Evolutionary conservation across 75 land plant species (phyloP).

Genomic region (Pinus albicaulis): DNA sequence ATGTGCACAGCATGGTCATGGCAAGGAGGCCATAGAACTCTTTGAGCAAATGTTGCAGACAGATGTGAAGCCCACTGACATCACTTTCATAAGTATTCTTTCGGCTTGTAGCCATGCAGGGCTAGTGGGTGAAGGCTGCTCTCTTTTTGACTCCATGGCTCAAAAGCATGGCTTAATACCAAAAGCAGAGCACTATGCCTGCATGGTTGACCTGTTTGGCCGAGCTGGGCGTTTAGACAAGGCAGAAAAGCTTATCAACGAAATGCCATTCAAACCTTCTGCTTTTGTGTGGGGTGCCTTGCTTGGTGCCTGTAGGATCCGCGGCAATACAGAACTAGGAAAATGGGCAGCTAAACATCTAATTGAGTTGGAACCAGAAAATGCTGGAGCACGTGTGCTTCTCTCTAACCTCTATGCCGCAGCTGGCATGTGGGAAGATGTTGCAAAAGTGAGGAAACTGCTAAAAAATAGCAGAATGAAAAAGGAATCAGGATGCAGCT

Average conservation of each 20-base stretch:
- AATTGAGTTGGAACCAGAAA: neutral
- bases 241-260: neutral
- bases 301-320: constrained; percentile 8
- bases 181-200: constrained; percentile 6
- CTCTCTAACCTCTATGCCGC: neutral
- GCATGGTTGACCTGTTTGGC: constrained; percentile 11
- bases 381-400: neutral
- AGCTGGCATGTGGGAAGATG: neutral
- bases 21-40: constrained; percentile 6
- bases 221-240: neutral
- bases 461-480: neutral
- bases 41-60: constrained; percentile 13
- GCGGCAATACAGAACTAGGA: neutral
- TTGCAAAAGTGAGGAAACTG: neutral
- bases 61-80: constrained; percentile 34
- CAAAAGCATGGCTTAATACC: neutral
- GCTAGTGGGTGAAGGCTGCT: constrained; percentile 13
- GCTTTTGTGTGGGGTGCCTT: constrained; percentile 11
- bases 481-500: constrained; percentile 1
- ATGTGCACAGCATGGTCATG: constrained; percentile 1
- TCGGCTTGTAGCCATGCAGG: constrained; percentile 20
- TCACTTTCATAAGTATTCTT: constrained; percentile 39
- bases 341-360: neutral
- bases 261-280: constrained; percentile 9
- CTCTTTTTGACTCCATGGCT: constrained; percentile 6